Base-by-base conservation (phyloP, 148 eudicot species). In the Suaeda aralocaspica region DNA sequence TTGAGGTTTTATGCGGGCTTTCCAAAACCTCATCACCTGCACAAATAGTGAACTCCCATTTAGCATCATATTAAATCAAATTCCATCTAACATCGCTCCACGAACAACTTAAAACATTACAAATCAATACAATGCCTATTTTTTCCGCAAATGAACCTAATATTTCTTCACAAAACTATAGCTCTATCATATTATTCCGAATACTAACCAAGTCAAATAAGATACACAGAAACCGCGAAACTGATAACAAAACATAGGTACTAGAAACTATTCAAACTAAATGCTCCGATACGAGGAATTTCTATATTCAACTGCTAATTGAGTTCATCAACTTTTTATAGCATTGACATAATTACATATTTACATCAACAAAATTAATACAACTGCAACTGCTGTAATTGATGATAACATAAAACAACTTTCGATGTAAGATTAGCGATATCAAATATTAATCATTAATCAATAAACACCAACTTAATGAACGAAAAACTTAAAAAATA, bases 11-110 rank as follows among this genome's bases (percentile, higher is more conserved):
- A 42, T 31, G 72, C 39, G 98, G 85, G 48, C 39, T 71, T 77
- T 74, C 86, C 56, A 75, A 59, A 75, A 25, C 58, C 62, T 74
- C 78, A 71, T 80, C 88, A 84, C 84, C 97, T 93, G 89, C 75
- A 64, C 36, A 16, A 11, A 36, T 15, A 59, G 58, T 39, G 53
- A 52, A 51, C 63, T 53, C 42, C 22, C 24, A 19, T 41, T 44
- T 46, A 72, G 14, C 46, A 24, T 24, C n/a, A 42, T 24, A 79
- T 6, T n/a, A n/a, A n/a, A n/a, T n/a, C n/a, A n/a, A n/a, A n/a
- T n/a, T n/a, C n/a, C n/a, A n/a, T n/a, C n/a, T n/a, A n/a, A n/a
- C n/a, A n/a, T n/a, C n/a, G n/a, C n/a, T n/a, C n/a, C n/a, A n/a
- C n/a, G n/a, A n/a, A n/a, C n/a, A n/a, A n/a, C n/a, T 2, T 5